These are phyloP conservation scores for Plasmodium falciparum DNA, from an alignment of 169 alveolate species.

Conservation along the genomic window DNA sequence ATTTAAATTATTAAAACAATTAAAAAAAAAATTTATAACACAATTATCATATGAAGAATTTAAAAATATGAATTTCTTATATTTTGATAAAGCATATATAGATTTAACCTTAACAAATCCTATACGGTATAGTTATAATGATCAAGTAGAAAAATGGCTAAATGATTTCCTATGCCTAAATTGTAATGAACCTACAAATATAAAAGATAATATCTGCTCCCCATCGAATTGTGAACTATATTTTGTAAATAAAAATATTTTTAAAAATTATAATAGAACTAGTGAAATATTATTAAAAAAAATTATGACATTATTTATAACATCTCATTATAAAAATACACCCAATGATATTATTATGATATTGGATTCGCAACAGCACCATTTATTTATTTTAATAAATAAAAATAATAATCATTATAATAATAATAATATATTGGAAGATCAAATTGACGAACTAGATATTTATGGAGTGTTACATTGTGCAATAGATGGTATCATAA, in stretches of 20 bases:
- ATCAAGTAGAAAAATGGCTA: constrained; percentile 98
- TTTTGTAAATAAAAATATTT: constrained; percentile 97
- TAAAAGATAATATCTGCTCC: constrained; percentile 91
- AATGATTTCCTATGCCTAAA: constrained; percentile 95
- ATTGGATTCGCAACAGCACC: constrained; percentile 99
- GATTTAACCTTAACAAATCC: constrained; percentile 91
- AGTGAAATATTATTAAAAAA: constrained; percentile 96
- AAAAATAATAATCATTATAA: background rate
- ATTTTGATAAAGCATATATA: constrained; percentile 71
- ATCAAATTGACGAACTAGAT: constrained; percentile 72
- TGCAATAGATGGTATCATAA: constrained; percentile 87
- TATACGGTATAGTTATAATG: constrained; percentile 98
- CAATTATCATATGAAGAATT: constrained; percentile 65
- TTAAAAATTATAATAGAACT: constrained; percentile 97
- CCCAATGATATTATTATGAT: constrained; percentile 99
- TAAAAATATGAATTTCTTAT: constrained; percentile 24
- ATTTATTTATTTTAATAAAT: constrained; percentile 94
- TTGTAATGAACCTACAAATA: constrained; percentile 93
- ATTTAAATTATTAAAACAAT: constrained; percentile 95
- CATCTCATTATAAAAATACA: constrained; percentile 99
- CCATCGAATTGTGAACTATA: constrained; percentile 96
- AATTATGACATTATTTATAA: constrained; percentile 96
- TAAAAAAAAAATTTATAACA: constrained; percentile 78
- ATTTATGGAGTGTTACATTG: constrained; percentile 82
- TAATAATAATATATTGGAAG: background rate